phyloP scores from a whole-genome alignment of 345 rosid species.

The Eucalyptus caleyi region DNA sequence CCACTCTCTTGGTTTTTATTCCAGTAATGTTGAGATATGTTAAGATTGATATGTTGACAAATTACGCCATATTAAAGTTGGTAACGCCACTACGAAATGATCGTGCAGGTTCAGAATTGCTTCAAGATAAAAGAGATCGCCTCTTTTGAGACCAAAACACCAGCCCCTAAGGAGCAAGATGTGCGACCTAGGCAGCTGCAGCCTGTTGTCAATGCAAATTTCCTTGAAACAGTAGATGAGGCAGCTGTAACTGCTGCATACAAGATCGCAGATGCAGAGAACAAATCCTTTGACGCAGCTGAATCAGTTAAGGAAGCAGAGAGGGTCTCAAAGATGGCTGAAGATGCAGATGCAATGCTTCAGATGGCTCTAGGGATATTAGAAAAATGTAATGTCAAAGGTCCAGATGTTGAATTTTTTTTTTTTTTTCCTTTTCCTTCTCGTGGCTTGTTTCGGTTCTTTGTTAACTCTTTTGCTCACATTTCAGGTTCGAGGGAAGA shows the following conservation, averaged over 20 bases:
- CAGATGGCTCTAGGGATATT: slow-evolving; percentile 41
- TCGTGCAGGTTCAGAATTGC: slow-evolving; percentile 38
- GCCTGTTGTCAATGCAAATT: not conserved
- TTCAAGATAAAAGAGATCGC: slow-evolving; percentile 23
- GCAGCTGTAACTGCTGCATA: slow-evolving; percentile 59
- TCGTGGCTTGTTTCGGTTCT: not conserved
- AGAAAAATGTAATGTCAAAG: slow-evolving; percentile 27
- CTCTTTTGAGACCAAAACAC: slow-evolving; percentile 8
- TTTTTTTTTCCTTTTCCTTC: not conserved
- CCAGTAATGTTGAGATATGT: not conserved
- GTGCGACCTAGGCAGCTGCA: slow-evolving; percentile 15
- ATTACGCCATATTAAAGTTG: not conserved
- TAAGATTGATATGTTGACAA: not conserved
- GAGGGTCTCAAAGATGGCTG: slow-evolving; percentile 45
- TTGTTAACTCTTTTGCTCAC: not conserved
- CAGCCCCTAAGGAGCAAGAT: slow-evolving; percentile 17
- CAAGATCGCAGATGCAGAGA: slow-evolving; percentile 75
- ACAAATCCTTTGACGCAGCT: slow-evolving; percentile 51
- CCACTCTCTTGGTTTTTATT: not conserved
- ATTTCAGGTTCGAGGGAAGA: slow-evolving; percentile 38
- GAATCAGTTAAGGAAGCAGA: slow-evolving; percentile 73
- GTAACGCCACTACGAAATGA: not conserved
- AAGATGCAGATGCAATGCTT: slow-evolving; percentile 29
- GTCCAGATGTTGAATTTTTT: not conserved
- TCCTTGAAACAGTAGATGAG: slow-evolving; percentile 31